Conservation (phyloP, 2,329 filamentous ascomycete genomes). For the Beauveria sp. region DNA sequence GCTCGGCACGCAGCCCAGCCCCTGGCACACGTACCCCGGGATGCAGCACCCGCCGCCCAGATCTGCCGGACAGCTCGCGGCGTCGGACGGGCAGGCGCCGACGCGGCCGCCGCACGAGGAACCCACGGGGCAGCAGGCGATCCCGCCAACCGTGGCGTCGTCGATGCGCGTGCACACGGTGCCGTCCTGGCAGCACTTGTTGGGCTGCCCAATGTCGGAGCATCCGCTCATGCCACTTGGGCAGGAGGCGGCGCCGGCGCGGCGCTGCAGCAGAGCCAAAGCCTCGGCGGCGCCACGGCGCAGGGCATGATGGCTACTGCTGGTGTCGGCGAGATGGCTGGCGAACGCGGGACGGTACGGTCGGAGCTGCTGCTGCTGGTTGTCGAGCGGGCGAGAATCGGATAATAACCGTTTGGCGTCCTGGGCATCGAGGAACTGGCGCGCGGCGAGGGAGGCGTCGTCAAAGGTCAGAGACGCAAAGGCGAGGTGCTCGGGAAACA, state of each 20-base stretch:
- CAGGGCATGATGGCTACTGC: slow-evolving; percentile 15
- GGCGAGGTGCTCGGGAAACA: slow-evolving; percentile 59
- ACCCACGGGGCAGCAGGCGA: slow-evolving; percentile 68
- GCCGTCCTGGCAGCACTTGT: slow-evolving; percentile 64
- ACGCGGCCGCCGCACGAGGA: slow-evolving; percentile 56
- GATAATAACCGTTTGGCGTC: slow-evolving; percentile 13
- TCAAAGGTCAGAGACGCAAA: slow-evolving; percentile 29
- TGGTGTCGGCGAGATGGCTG: slow-evolving; percentile 31
- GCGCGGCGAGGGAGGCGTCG: slow-evolving; percentile 24
- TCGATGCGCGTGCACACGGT: slow-evolving; percentile 59
- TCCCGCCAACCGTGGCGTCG: slow-evolving; percentile 55
- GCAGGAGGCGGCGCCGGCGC: slow-evolving; percentile 50
- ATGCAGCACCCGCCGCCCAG: slow-evolving; percentile 72
- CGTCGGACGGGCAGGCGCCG: slow-evolving; percentile 51
- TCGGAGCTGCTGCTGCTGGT: slow-evolving; percentile 13
- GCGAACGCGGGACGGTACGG: slow-evolving; percentile 44
- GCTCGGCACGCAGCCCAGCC: slow-evolving; percentile 51
- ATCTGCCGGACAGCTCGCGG: slow-evolving; percentile 55
- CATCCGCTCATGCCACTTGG: slow-evolving; percentile 60
- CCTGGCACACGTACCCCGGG: slow-evolving; percentile 60
- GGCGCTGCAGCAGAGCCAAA: slow-evolving; percentile 41
- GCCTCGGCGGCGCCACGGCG: slow-evolving; percentile 38
- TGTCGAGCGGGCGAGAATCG: background rate
- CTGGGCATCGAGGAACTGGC: slow-evolving; percentile 21
- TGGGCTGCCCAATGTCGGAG: slow-evolving; percentile 52